Percentiles rank a stretch among this genome's conserved stretches.
These are phyloP conservation scores for Cordyceps cicadae DNA, from an alignment of 2,329 filamentous ascomycete genomes.

Conservation along the genomic window DNA sequence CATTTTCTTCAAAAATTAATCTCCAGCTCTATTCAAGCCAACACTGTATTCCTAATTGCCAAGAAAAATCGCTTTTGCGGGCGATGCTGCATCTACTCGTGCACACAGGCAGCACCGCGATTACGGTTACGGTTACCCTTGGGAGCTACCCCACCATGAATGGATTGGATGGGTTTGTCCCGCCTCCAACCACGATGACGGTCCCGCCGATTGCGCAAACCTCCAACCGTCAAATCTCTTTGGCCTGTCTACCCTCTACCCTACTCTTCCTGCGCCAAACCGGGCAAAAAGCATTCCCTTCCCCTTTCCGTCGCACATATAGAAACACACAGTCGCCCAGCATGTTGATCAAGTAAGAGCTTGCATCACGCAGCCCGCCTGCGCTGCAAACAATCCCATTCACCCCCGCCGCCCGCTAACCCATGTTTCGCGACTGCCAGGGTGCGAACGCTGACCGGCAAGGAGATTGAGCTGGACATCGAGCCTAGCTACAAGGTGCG, in stretches of 20 bases:
- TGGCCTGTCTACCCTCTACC: background rate
- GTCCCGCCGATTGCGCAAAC: background rate
- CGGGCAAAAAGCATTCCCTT: background rate
- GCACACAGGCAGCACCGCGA: background rate
- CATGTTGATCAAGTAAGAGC: conserved; percentile 45
- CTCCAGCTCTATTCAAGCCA: background rate
- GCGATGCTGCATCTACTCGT: background rate
- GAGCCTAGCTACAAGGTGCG: conserved; percentile 85
- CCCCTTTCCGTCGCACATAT: background rate
- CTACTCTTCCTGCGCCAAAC: background rate
- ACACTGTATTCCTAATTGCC: background rate
- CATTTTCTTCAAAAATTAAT: background rate
- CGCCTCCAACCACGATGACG: conserved; percentile 1
- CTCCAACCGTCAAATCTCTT: background rate
- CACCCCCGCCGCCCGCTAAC: background rate
- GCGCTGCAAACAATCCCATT: background rate
- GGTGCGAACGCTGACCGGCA: conserved; percentile 94
- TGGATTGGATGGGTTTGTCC: too few species aligned
- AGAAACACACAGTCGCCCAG: conserved; percentile 8
- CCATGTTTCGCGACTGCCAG: conserved; percentile 35
- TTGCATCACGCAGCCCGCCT: background rate
- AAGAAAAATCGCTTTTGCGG: background rate
- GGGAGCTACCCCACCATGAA: background rate
- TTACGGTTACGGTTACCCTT: background rate
- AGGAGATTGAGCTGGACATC: conserved; percentile 98